A percentile compares a stretch with the other conserved stretches of the same genome.
Evolutionary conservation across 1,284 basidiomycete species (phyloP).

Genomic region (Veloporphyrellus conicus): DNA sequence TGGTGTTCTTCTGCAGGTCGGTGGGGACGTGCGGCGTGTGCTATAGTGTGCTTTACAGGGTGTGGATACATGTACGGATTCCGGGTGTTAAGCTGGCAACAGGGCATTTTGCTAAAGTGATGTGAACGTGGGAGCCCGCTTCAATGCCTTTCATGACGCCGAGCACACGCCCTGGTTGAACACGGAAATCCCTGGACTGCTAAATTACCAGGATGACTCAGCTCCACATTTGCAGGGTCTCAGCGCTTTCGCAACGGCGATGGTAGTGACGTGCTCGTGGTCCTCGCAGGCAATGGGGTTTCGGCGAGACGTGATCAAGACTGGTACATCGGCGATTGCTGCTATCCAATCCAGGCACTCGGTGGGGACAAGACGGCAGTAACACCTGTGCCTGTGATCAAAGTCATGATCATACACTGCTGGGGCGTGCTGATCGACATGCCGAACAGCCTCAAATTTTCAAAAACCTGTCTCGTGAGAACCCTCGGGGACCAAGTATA

Average conservation of each 20-base stretch:
- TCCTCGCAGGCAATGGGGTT: too few relatives aligned
- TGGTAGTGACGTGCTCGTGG: constrained; percentile 73
- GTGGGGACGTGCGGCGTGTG: not conserved
- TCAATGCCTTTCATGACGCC: constrained; percentile 1
- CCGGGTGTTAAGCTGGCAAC: not conserved
- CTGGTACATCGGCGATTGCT: too few relatives aligned
- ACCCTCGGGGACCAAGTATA: too few relatives aligned
- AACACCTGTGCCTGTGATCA: too few relatives aligned
- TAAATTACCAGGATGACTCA: constrained; percentile 68
- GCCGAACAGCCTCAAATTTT: constrained; percentile 31
- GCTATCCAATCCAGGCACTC: too few relatives aligned
- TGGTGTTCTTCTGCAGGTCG: constrained; percentile 12
- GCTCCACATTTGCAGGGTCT: constrained; percentile 74
- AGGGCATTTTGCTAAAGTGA: constrained; percentile 3
- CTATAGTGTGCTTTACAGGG: not conserved
- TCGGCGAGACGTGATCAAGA: too few relatives aligned
- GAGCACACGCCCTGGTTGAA: constrained; percentile 41
- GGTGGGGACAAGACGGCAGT: too few relatives aligned
- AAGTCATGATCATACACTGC: too few relatives aligned
- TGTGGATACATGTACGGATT: not conserved
- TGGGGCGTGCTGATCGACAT: constrained; percentile 33
- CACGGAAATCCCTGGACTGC: too few relatives aligned
- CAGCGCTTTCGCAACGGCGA: not conserved
- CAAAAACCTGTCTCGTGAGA: constrained; percentile 28
- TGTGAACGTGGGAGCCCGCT: constrained; percentile 4